Conservation (phyloP, 139 green algal species). For the Coelastrella sp. region DNA sequence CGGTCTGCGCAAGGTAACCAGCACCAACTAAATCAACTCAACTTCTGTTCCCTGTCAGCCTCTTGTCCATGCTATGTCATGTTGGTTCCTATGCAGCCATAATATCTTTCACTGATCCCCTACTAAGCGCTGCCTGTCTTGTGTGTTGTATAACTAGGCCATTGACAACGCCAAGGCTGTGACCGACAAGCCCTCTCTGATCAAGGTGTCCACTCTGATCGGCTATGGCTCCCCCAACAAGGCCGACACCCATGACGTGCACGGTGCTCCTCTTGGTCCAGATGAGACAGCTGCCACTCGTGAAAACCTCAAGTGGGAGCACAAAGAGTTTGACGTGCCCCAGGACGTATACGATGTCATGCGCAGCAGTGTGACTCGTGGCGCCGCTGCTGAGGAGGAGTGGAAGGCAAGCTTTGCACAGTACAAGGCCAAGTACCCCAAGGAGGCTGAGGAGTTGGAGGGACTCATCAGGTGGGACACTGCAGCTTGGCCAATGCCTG, state of each 20-base stretch:
- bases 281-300: constrained; percentile 95
- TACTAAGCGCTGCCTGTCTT: too few relatives aligned
- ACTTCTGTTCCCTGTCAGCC: too few relatives aligned
- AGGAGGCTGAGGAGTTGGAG: constrained; percentile 63
- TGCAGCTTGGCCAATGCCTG: too few relatives aligned
- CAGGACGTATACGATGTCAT: constrained; percentile 78
- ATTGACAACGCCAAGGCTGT: constrained; percentile 84
- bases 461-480: background rate
- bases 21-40: too few relatives aligned
- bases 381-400: constrained; percentile 74
- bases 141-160: constrained; percentile 2
- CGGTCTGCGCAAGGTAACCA: constrained; percentile 78
- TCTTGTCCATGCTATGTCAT: too few relatives aligned
- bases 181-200: constrained; percentile 96
- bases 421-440: constrained; percentile 87
- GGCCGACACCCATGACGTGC: constrained; percentile 96
- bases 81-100: too few relatives aligned
- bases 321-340: constrained; percentile 95
- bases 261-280: constrained; percentile 95
- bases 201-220: constrained; percentile 98
- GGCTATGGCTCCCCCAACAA: constrained; percentile 99
- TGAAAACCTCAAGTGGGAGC: constrained; percentile 95
- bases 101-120: too few relatives aligned
- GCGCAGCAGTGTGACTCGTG: constrained; percentile 57
- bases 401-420: constrained; percentile 78